Evolutionary conservation across 2,329 filamentous ascomycete species (phyloP).

Genomic region (Colletotrichum lentis): DNA sequence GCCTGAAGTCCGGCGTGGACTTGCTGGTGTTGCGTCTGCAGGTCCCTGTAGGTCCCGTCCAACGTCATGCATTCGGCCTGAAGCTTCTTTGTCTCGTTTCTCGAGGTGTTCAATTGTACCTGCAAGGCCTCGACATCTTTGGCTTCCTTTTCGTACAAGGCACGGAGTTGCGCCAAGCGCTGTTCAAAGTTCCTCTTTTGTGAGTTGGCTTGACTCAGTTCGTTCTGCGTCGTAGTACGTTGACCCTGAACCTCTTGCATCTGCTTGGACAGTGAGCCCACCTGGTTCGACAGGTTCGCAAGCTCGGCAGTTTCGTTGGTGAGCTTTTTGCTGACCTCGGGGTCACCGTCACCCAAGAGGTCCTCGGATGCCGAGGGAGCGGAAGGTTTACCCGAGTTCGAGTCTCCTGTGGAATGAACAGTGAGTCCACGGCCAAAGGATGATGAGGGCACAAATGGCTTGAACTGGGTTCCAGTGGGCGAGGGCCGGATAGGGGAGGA

Average conservation of each 20-base stretch:
- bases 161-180: conserved; percentile 83
- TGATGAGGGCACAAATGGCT: conserved; percentile 91
- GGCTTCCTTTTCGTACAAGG: conserved; percentile 92
- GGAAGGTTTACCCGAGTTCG: conserved; percentile 53
- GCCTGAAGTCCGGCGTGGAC: conserved; percentile 77
- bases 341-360: conserved; percentile 88
- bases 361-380: conserved; percentile 71
- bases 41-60: conserved; percentile 81
- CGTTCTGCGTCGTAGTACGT: conserved; percentile 78
- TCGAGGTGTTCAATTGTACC: conserved; percentile 78
- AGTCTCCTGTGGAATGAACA: conserved; percentile 76
- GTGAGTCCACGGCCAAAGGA: conserved; percentile 87
- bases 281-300: conserved; percentile 95
- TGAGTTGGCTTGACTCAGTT: conserved; percentile 79
- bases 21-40: conserved; percentile 83
- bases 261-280: conserved; percentile 87
- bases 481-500: conserved; percentile 64
- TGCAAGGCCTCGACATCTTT: conserved; percentile 85
- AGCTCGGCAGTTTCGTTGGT: conserved; percentile 90
- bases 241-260: conserved; percentile 93
- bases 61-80: conserved; percentile 84
- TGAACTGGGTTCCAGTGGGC: conserved; percentile 68
- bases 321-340: conserved; percentile 85
- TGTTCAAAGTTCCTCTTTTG: conserved; percentile 95
- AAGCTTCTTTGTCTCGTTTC: conserved; percentile 83